Evolutionary conservation across 306 rosid species (phyloP).

Genomic region (Alnus rubra): DNA sequence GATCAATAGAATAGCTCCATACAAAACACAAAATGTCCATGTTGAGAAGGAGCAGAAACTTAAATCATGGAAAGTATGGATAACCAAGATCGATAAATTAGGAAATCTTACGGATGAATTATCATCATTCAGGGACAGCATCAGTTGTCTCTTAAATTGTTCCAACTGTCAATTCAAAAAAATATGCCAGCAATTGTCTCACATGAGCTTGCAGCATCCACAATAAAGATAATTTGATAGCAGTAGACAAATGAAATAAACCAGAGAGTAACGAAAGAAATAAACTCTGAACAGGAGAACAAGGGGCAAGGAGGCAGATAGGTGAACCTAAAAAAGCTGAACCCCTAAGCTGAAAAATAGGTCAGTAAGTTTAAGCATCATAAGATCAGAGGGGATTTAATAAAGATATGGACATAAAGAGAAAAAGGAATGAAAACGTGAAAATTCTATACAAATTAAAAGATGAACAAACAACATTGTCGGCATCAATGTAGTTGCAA

Average conservation of each 20-base stretch:
- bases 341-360: not conserved
- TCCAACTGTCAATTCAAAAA: constrained; percentile 67
- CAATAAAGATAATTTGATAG: not conserved
- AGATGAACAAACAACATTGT: not conserved
- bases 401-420: not conserved
- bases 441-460: not conserved
- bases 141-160: constrained; percentile 82
- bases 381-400: not conserved
- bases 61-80: constrained; percentile 2
- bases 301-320: not conserved
- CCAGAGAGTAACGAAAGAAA: not conserved
- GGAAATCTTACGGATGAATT: constrained; percentile 67
- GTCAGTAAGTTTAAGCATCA: not conserved
- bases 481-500: not conserved
- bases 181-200: constrained; percentile 3
- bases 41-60: constrained; percentile 19
- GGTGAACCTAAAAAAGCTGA: not conserved
- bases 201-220: not conserved
- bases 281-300: not conserved
- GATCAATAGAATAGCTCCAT: not conserved
- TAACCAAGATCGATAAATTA: constrained; percentile 14
- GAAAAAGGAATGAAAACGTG: not conserved
- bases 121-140: constrained; percentile 88
- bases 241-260: not conserved
- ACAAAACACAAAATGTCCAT: not conserved